A percentile compares a stretch with the other conserved stretches of the same genome.
Evolutionary conservation across 306 rosid genomes (phyloP).

Genomic region (Dryas alaskensis): DNA sequence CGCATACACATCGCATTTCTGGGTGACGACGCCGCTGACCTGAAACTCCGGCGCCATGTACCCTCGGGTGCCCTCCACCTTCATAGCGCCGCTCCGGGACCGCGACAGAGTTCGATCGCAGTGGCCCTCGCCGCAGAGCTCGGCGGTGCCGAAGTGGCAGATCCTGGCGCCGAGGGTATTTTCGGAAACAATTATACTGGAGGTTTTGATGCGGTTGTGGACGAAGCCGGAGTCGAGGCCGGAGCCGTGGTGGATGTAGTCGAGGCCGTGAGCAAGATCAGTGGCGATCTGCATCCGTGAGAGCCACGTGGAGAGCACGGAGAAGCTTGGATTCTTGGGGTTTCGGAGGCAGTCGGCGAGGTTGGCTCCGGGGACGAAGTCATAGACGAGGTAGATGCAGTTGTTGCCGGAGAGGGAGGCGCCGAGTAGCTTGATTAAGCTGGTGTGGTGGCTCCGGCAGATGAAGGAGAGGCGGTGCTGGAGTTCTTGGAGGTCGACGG

Average conservation of each 20-base stretch:
- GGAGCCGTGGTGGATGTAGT: conserved; percentile 75
- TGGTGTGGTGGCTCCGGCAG: conserved; percentile 69
- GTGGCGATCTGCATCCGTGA: conserved; percentile 75
- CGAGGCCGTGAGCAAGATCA: conserved; percentile 88
- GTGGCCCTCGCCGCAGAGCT: conserved; percentile 60
- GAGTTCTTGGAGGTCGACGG: conserved; percentile 46
- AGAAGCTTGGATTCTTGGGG: conserved; percentile 67
- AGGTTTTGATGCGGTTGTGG: conserved; percentile 79
- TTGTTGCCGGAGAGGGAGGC: conserved; percentile 60
- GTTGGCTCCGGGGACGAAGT: conserved; percentile 62
- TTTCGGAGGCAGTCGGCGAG: conserved; percentile 77
- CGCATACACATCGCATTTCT: conserved; percentile 79
- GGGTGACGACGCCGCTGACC: conserved; percentile 54
- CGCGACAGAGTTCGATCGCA: background rate
- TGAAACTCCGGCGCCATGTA: conserved; percentile 90
- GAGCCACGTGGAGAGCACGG: conserved; percentile 69
- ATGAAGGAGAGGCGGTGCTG: conserved; percentile 42
- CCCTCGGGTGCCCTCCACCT: conserved; percentile 79
- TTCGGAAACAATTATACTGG: conserved; percentile 60
- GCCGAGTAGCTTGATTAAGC: conserved; percentile 72
- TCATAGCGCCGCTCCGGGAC: conserved; percentile 13
- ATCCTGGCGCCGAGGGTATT: conserved; percentile 47
- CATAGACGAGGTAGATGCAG: conserved; percentile 63
- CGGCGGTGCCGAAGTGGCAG: conserved; percentile 88
- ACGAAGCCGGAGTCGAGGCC: conserved; percentile 53